A percentile compares a stretch with the other conserved stretches of the same genome.
These are phyloP conservation scores for Gymnopilus junonius DNA, from an alignment of 768 basidiomycete genomes.

Conservation along the genomic window DNA sequence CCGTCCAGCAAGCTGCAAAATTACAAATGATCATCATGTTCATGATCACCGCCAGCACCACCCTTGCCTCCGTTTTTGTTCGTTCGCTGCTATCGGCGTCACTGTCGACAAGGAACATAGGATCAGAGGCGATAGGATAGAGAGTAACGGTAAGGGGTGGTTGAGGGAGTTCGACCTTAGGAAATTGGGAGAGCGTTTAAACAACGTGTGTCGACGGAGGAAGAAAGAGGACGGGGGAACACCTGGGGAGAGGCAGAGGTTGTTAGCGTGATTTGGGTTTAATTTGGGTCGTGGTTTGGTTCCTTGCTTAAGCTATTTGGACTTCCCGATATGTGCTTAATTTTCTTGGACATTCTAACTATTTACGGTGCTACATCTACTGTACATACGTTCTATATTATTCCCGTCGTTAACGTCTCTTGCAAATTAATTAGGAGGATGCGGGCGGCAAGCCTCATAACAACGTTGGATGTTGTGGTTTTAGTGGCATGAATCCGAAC, in stretches of 20 bases:
- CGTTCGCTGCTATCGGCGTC: conserved; percentile 60
- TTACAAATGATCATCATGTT: conserved; percentile 96
- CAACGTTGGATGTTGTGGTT: no score
- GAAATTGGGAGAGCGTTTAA: background rate
- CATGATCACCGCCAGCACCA: conserved; percentile 82
- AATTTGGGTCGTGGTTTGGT: background rate
- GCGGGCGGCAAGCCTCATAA: no score
- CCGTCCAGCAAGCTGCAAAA: conserved; percentile 83
- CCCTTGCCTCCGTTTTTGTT: conserved; percentile 72
- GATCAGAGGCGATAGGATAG: conserved; percentile 66
- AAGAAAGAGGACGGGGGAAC: background rate
- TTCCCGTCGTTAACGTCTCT: no score
- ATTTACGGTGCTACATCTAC: no score
- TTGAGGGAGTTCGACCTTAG: conserved; percentile 7
- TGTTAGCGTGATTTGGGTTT: background rate
- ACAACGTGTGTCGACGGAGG: background rate
- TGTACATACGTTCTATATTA: no score
- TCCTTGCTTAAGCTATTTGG: background rate
- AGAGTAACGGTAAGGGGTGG: conserved; percentile 26
- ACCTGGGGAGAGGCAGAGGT: background rate
- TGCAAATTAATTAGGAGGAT: no score
- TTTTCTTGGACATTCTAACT: background rate
- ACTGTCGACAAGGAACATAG: conserved; percentile 75
- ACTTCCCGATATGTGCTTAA: background rate
- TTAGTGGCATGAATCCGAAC: no score